These are phyloP conservation scores for Stagonosporopsis chrysanthemi DNA, from an alignment of 2,329 filamentous ascomycete genomes.

Conservation along the genomic window DNA sequence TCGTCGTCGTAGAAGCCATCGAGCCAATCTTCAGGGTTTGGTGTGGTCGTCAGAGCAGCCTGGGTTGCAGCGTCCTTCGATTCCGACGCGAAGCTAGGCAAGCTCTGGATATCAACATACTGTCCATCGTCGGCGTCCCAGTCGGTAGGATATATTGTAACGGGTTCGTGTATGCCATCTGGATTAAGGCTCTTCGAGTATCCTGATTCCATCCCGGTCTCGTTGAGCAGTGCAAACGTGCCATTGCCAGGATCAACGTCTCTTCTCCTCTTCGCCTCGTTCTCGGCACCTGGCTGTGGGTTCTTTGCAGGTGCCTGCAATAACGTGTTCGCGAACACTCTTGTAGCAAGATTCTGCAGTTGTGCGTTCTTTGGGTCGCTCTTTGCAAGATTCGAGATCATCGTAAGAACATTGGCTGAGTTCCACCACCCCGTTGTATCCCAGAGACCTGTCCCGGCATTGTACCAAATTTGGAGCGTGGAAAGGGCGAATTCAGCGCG, in stretches of 20 bases:
- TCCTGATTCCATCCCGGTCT: conserved; percentile 18
- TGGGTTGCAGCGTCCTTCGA: conserved; percentile 10
- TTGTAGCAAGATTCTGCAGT: conserved; percentile 46
- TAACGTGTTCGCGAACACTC: conserved; percentile 57
- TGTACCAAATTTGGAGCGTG: conserved; percentile 69
- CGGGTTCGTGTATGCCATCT: conserved; percentile 22
- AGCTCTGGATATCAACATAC: conserved; percentile 21
- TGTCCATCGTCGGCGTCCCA: conserved; percentile 26
- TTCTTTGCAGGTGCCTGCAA: conserved; percentile 41
- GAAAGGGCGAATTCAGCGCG: conserved; percentile 47
- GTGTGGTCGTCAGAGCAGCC: conserved; percentile 18
- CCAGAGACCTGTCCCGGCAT: conserved; percentile 68
- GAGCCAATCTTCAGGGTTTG: conserved; percentile 44
- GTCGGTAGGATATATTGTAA: conserved; percentile 28
- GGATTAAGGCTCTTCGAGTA: conserved; percentile 35
- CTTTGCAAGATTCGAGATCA: conserved; percentile 63
- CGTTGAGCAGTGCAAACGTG: conserved; percentile 16
- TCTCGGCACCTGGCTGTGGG: conserved; percentile 39
- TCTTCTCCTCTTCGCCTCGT: conserved; percentile 15
- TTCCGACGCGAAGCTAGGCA: conserved; percentile 15
- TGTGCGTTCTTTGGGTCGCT: conserved; percentile 35
- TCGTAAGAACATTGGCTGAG: conserved; percentile 70
- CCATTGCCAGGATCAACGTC: conserved; percentile 14
- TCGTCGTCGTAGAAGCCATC: conserved; percentile 62
- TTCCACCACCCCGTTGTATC: conserved; percentile 76